phyloP scores from a whole-genome alignment of 2,329 filamentous ascomycete species.

The Pleoardoris graminearum region DNA sequence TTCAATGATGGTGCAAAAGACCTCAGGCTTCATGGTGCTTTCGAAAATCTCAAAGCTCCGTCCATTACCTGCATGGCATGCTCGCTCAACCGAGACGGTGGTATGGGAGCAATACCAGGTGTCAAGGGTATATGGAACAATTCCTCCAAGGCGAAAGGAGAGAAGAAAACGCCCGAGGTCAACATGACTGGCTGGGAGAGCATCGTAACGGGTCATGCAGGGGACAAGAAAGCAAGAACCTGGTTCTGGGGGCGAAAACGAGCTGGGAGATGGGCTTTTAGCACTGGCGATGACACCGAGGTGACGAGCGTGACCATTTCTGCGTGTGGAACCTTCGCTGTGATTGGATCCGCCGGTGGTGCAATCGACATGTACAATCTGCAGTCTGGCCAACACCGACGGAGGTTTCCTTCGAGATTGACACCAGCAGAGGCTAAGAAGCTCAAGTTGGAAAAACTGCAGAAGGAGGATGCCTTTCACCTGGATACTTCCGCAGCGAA shows the following conservation, averaged over 20 bases:
- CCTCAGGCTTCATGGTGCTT: slow-evolving; percentile 64
- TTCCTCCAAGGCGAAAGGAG: slow-evolving; percentile 61
- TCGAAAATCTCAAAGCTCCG: slow-evolving; percentile 80
- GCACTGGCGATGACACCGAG: slow-evolving; percentile 79
- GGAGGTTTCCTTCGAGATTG: slow-evolving; percentile 79
- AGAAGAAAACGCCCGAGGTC: slow-evolving; percentile 69
- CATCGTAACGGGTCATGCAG: slow-evolving; percentile 87
- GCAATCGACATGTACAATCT: slow-evolving; percentile 95
- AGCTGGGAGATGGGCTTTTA: slow-evolving; percentile 89
- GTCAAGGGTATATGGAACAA: slow-evolving; percentile 85
- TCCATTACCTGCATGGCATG: slow-evolving; percentile 91
- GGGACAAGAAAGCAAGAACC: slow-evolving; percentile 82
- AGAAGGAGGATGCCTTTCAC: slow-evolving; percentile 56
- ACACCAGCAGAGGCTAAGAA: slow-evolving; percentile 79
- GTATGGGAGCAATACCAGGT: slow-evolving; percentile 81
- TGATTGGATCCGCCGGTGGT: slow-evolving; percentile 82
- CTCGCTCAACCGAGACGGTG: slow-evolving; percentile 90
- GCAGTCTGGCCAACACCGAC: slow-evolving; percentile 86
- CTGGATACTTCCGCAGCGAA: slow-evolving; percentile 47
- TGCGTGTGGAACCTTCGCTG: slow-evolving; percentile 88
- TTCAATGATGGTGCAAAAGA: slow-evolving; percentile 60
- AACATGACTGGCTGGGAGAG: slow-evolving; percentile 94
- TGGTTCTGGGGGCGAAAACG: slow-evolving; percentile 98
- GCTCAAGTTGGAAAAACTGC: slow-evolving; percentile 66
- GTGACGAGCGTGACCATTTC: slow-evolving; percentile 86